These are phyloP conservation scores for Rhodotorula sphaerocarpa DNA, from an alignment of 768 basidiomycete genomes.

Conservation along the genomic window DNA sequence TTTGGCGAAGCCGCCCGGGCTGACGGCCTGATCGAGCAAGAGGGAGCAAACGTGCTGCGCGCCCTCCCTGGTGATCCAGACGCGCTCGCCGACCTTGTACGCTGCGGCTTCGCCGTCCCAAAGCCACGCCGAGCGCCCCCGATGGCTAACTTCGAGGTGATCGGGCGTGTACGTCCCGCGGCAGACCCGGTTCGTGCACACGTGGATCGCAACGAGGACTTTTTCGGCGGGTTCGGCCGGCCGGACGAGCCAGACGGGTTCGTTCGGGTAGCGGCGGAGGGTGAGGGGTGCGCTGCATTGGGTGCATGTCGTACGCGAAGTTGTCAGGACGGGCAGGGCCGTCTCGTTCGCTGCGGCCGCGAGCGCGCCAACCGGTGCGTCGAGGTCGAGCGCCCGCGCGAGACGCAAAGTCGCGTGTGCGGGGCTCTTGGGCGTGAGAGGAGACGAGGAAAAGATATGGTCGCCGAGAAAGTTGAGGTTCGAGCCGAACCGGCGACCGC, in stretches of 20 bases:
- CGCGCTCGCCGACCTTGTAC: conserved; percentile 15
- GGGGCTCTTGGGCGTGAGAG: too few relatives aligned
- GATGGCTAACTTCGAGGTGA: conserved; percentile 11
- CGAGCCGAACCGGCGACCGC: background rate
- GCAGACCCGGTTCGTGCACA: conserved; percentile 6
- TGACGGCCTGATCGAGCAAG: background rate
- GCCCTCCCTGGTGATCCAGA: background rate
- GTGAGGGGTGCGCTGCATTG: conserved; percentile 16
- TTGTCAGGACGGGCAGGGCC: conserved; percentile 11
- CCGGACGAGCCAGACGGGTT: background rate
- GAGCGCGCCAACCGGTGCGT: background rate
- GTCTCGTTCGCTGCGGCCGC: background rate
- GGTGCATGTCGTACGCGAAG: background rate
- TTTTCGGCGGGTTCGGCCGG: background rate
- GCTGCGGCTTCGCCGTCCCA: conserved; percentile 1
- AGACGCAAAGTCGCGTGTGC: background rate
- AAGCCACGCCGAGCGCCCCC: background rate
- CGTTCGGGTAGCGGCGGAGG: background rate
- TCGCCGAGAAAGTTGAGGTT: conserved; percentile 7
- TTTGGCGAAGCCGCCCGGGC: conserved; percentile 4
- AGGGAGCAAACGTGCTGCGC: background rate
- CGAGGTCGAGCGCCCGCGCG: conserved; percentile 11
- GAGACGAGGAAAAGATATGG: background rate
- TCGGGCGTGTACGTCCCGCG: conserved; percentile 7
- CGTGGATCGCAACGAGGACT: conserved; percentile 2